Percentiles rank a stretch among this genome's conserved stretches.
phyloP scores from a whole-genome alignment of 345 rosid species.

The Pistacia vera region DNA sequence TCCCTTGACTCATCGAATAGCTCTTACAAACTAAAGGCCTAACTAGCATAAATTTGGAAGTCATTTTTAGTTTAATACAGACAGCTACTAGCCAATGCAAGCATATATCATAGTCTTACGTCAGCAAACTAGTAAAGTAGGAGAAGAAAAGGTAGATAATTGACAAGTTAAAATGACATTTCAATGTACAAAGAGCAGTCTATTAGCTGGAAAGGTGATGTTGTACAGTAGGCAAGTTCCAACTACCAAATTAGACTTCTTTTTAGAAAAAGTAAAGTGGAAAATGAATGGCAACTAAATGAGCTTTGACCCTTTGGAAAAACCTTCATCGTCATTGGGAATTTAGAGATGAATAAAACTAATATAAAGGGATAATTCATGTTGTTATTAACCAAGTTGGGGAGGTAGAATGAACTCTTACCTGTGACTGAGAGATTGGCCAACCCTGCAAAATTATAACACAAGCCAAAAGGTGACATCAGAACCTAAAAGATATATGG shows the following conservation, averaged over 20 bases:
- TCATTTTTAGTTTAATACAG: no score
- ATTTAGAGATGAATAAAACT: neutral
- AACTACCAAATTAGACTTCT: neutral
- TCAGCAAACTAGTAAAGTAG: no score
- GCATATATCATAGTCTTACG: no score
- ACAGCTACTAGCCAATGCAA: no score
- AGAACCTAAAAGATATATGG: slow-evolving; percentile 17
- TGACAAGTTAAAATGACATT: neutral
- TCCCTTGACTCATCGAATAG: neutral
- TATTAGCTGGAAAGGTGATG: neutral
- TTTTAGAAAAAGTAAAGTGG: neutral
- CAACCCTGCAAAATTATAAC: slow-evolving; percentile 59
- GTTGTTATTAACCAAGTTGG: slow-evolving; percentile 17
- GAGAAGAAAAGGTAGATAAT: no score
- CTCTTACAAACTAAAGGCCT: neutral
- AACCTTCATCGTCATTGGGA: neutral
- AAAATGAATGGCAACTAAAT: neutral
- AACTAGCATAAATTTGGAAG: no score
- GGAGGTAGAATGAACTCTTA: slow-evolving; percentile 46
- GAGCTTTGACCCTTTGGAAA: neutral
- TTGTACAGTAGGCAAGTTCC: neutral
- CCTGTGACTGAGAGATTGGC: slow-evolving; percentile 88
- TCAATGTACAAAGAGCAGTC: neutral
- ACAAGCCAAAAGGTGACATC: slow-evolving; percentile 18
- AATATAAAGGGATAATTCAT: neutral